Percentiles rank a stretch among this genome's conserved stretches.
Conservation (phyloP, 768 basidiomycete species). For the Auricularia sp. region DNA sequence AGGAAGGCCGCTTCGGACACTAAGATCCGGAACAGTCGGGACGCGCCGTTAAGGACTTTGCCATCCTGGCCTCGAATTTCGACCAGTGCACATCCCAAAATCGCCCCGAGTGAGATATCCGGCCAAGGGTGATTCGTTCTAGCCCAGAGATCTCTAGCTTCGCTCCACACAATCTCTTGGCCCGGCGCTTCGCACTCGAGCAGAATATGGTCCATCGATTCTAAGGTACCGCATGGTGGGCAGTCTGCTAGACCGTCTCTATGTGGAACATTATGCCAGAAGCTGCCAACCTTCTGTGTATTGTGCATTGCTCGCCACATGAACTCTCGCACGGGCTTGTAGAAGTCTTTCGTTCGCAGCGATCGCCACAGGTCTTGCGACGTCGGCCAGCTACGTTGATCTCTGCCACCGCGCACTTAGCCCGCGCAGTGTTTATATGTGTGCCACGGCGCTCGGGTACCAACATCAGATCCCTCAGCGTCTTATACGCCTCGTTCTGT, state of each 20-base stretch:
- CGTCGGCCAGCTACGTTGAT: not conserved
- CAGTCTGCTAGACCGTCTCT: not conserved
- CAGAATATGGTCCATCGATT: conserved; percentile 12
- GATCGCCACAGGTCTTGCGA: not conserved
- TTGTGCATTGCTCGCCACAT: not conserved
- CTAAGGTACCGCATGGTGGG: not conserved
- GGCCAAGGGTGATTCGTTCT: not conserved
- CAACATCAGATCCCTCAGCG: not conserved
- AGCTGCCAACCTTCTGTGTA: not conserved
- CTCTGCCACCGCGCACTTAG: not conserved
- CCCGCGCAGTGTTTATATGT: not conserved
- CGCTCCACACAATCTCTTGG: not conserved
- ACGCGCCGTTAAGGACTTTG: not conserved
- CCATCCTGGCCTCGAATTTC: not conserved
- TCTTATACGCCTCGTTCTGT: not conserved
- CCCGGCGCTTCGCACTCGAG: conserved; percentile 24
- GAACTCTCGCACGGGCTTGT: not conserved
- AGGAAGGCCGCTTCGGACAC: not conserved
- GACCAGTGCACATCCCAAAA: not conserved
- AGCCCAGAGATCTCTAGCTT: not conserved
- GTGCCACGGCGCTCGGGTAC: not conserved
- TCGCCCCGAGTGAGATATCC: not conserved
- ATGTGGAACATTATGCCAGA: not conserved
- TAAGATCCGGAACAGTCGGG: not conserved
- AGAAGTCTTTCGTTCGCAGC: not conserved